Percentiles rank a stretch among this genome's conserved stretches.
These are phyloP conservation scores for Carex scoparia DNA, from an alignment of 176 grass and related monocot species.

Conservation along the genomic window DNA sequence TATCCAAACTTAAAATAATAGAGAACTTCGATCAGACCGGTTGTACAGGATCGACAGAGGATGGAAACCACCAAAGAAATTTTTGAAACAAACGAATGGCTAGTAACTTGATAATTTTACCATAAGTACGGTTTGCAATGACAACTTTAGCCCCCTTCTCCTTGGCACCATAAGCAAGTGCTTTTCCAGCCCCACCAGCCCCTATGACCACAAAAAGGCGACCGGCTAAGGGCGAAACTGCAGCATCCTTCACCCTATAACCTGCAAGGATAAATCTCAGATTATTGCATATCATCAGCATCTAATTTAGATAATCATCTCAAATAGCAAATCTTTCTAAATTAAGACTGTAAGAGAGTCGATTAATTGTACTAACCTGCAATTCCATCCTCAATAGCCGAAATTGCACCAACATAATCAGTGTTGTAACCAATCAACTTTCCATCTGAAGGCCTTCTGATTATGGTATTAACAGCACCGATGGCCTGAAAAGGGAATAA, in stretches of 20 bases:
- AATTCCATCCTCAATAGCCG: constrained; percentile 98
- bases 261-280: constrained; percentile 32
- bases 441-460: constrained; percentile 60
- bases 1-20: background rate
- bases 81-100: background rate
- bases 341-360: constrained; percentile 9
- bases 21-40: background rate
- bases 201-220: constrained; percentile 85
- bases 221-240: constrained; percentile 63
- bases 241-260: constrained; percentile 29
- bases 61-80: background rate
- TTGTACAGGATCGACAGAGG: background rate
- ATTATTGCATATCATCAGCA: constrained; percentile 10
- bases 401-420: constrained; percentile 97
- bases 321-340: background rate
- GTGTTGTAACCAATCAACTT: constrained; percentile 96
- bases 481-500: constrained; percentile 49
- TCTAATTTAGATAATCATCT: constrained; percentile 1
- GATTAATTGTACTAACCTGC: constrained; percentile 51
- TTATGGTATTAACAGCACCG: constrained; percentile 94
- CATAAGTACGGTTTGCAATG: constrained; percentile 95
- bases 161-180: constrained; percentile 96
- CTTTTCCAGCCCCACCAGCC: constrained; percentile 94
- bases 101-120: constrained; percentile 32
- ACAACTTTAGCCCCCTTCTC: constrained; percentile 93